Base-by-base conservation (phyloP, 2,329 filamentous ascomycete species). In the Botryotinia narcissicola region DNA sequence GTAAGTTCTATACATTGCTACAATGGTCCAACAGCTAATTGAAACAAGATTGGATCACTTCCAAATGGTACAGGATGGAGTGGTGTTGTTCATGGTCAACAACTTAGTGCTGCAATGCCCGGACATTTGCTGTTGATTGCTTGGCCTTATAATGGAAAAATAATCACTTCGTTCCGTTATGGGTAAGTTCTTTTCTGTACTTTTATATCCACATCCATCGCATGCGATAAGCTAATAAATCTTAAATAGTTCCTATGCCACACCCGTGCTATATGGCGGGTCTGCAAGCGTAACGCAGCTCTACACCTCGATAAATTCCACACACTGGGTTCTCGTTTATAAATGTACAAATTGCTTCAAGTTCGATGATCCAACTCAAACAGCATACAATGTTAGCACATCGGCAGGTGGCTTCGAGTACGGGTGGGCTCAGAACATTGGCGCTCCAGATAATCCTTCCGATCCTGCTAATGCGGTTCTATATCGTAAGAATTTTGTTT, bases 271-370 rank as follows among this genome's bases (percentile, higher is more conserved):
- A 51, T 92, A 92, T 80, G 84, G 84, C 0, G 91, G 91, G 72
- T 84, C 88, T 75, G 89, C 90, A 14, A 88, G 84, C 48, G 80
- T 92, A 37, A 90, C 87, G 0, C 86, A 89, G 76, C 87, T 92
- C 75, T 87, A 86, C 22, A 86, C 87, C 22, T 85, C 83, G 40
- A 83, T 91, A 73, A 90, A 87, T 77, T 83, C 84, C 25, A 88
- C 87, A 40, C 83, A 87, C 76, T 93, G 88, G 80, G 87, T 87
- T 63, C 79, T 92, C 66, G 85, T 91, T n/a, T 93, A 91, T 82
- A 86, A 88, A 64, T 93, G 91, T 81, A 81, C 89, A 76, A 84
- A 85, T 76, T 90, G 88, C 79, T 82, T 88, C 35, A 78, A 83
- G 1, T 90, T 87, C 86, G 81, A 86, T 76, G 83, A 88, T 59